Conservation (phyloP, 1,284 basidiomycete species). For the Grifola frondosa region DNA sequence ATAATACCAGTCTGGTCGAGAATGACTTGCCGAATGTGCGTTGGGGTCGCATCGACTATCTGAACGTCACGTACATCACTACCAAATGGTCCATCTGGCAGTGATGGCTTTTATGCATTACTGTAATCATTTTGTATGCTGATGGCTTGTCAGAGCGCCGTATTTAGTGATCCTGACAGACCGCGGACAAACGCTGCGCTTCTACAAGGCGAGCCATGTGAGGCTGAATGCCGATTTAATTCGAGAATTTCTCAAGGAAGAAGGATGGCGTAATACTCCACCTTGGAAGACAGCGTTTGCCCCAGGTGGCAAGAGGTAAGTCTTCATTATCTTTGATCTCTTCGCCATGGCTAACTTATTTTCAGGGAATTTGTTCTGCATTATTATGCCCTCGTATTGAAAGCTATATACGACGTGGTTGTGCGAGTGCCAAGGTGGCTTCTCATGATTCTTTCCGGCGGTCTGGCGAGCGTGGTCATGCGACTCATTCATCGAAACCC, state of each 20-base stretch:
- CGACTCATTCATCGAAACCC: conserved; percentile 48
- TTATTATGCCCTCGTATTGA: conserved; percentile 50
- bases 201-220: conserved; percentile 65
- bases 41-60: conserved; percentile 79
- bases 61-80: conserved; percentile 75
- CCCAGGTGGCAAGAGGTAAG: conserved; percentile 73
- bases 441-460: conserved; percentile 57
- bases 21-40: conserved; percentile 67
- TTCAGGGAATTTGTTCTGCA: conserved; percentile 68
- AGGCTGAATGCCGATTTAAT: conserved; percentile 57
- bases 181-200: conserved; percentile 69
- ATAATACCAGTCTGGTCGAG: conserved; percentile 57
- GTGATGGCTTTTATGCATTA: conserved; percentile 40
- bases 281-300: conserved; percentile 64
- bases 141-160: conserved; percentile 53
- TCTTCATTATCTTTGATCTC: conserved; percentile 12
- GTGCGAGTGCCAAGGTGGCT: conserved; percentile 58
- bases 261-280: conserved; percentile 55
- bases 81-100: conserved; percentile 81
- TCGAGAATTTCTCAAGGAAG: conserved; percentile 60
- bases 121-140: conserved; percentile 2
- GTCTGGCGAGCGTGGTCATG: conserved; percentile 56
- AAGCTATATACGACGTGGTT: conserved; percentile 49
- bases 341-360: conserved; percentile 1
- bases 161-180: conserved; percentile 64